Conservation (phyloP, 805 yeast genomes). For the Myxozyma kluyveri region DNA sequence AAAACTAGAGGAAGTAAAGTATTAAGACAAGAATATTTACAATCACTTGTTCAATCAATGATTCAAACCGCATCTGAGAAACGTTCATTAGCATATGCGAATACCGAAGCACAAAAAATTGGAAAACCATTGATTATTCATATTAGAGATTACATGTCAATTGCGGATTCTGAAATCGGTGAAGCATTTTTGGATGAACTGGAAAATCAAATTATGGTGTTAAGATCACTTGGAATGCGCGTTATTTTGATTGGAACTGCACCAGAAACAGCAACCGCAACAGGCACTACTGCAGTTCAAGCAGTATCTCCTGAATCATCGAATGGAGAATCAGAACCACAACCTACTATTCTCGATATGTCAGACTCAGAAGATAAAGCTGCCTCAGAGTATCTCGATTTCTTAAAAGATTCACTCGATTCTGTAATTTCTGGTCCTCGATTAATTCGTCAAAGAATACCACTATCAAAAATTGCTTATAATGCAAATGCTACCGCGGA, state of each 20-base stretch:
- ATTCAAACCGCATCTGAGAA: background rate
- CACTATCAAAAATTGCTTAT: slow-evolving; percentile 11
- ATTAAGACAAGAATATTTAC: background rate
- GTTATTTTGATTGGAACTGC: slow-evolving; percentile 19
- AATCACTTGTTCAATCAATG: slow-evolving; percentile 1
- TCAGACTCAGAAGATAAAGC: slow-evolving; percentile 1
- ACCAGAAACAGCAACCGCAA: slow-evolving; percentile 4
- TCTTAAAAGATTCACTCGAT: slow-evolving; percentile 1
- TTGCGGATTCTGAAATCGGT: slow-evolving; percentile 13
- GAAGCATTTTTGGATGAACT: slow-evolving; percentile 16
- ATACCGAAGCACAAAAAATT: background rate
- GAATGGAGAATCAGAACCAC: background rate
- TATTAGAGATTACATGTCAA: slow-evolving; percentile 11
- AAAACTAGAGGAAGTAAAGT: background rate
- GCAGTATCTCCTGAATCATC: background rate
- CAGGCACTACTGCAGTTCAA: background rate
- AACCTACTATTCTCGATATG: slow-evolving; percentile 2
- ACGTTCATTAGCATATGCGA: background rate
- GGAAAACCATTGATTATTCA: slow-evolving; percentile 18
- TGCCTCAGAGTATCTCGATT: background rate
- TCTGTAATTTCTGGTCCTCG: slow-evolving; percentile 9
- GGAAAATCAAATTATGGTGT: slow-evolving; percentile 11
- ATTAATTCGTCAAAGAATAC: slow-evolving; percentile 7
- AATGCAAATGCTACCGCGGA: slow-evolving; percentile 12
- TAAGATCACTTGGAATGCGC: slow-evolving; percentile 10